phyloP scores from a whole-genome alignment of 139 green algal genomes.

The Coccomyxa sp. region DNA sequence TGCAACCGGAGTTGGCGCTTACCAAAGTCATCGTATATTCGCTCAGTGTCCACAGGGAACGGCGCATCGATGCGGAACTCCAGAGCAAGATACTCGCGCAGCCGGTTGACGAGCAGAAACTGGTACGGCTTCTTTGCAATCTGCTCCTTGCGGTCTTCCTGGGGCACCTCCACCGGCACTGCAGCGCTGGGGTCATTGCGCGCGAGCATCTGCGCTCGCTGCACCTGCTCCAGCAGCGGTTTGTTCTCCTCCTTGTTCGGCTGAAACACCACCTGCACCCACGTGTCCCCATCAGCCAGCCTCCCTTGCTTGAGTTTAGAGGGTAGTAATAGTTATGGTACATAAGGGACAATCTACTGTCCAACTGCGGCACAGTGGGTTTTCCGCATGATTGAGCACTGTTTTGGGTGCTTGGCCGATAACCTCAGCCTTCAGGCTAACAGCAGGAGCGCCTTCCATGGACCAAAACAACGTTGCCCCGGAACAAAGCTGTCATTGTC shows the following conservation, averaged over 20 bases:
- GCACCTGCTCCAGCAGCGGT: neutral
- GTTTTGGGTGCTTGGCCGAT: too few relatives aligned
- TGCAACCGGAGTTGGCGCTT: neutral
- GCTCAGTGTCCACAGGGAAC: constrained; percentile 65
- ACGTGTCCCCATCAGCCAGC: too few relatives aligned
- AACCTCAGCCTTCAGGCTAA: too few relatives aligned
- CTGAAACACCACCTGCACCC: constrained; percentile 24
- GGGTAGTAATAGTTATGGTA: too few relatives aligned
- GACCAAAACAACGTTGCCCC: too few relatives aligned
- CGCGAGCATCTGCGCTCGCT: constrained; percentile 12
- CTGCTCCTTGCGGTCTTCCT: constrained; percentile 30
- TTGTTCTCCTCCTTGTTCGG: constrained; percentile 14
- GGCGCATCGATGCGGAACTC: constrained; percentile 58
- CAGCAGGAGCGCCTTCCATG: too few relatives aligned
- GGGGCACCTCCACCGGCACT: neutral
- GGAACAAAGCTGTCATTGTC: too few relatives aligned
- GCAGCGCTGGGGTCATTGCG: constrained; percentile 16
- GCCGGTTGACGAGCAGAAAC: constrained; percentile 75
- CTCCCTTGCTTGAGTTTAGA: too few relatives aligned
- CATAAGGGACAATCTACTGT: too few relatives aligned
- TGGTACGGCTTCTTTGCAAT: constrained; percentile 91
- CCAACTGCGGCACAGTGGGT: too few relatives aligned
- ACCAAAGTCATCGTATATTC: constrained; percentile 78
- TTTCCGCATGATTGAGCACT: too few relatives aligned
- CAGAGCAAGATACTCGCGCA: constrained; percentile 93